Conservation (phyloP, 106 monocot genomes). For the Ottelia alismoides region DNA sequence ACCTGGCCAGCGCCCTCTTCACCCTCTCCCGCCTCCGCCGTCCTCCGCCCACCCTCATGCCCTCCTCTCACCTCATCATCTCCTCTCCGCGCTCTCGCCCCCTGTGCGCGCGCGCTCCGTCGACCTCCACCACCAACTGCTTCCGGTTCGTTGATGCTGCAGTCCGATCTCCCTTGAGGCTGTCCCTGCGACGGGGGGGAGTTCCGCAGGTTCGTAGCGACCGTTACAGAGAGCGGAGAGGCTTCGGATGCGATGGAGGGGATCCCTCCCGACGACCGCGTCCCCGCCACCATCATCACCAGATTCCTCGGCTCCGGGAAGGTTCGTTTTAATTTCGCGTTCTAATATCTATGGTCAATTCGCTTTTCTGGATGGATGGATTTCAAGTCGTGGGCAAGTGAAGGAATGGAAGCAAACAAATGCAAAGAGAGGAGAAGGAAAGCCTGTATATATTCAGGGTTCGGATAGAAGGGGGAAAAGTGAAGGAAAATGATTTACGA, state of each 20-base stretch:
- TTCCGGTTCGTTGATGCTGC: neutral
- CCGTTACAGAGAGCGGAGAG: slow-evolving; percentile 14
- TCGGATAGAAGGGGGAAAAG: too few species aligned
- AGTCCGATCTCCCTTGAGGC: too few species aligned
- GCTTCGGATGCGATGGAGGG: slow-evolving; percentile 23
- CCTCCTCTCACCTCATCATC: neutral
- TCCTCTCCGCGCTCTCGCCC: neutral
- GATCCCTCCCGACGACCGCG: slow-evolving; percentile 45
- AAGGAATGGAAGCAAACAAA: too few species aligned
- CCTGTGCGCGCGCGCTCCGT: neutral
- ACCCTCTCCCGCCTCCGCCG: slow-evolving; percentile 17
- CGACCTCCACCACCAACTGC: neutral
- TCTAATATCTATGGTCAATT: too few species aligned
- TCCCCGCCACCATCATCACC: slow-evolving; percentile 62
- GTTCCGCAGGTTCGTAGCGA: slow-evolving; percentile 23
- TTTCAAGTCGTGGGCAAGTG: too few species aligned
- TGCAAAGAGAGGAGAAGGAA: too few species aligned
- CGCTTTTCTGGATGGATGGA: too few species aligned
- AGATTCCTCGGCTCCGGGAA: slow-evolving; percentile 62
- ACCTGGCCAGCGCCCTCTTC: slow-evolving; percentile 24
- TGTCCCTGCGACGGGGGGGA: neutral
- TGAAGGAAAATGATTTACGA: too few species aligned
- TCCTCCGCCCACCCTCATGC: neutral
- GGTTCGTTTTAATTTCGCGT: too few species aligned
- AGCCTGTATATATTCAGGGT: too few species aligned